phyloP scores from a whole-genome alignment of 371 early-diverging fungal genomes.

The Mucor saturninus region DNA sequence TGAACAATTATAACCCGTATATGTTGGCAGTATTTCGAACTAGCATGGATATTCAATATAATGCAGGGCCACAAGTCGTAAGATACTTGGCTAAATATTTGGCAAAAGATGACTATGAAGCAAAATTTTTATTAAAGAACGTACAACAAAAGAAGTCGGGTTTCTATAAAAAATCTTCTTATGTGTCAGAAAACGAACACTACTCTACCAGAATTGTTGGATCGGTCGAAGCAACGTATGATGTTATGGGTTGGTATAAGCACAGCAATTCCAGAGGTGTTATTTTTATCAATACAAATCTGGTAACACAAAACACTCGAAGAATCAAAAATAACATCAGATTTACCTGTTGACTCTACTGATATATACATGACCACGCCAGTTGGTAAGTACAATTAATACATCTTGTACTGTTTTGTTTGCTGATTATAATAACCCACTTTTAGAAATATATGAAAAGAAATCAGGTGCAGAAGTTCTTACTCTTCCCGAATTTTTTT shows the following conservation, averaged over 20 bases:
- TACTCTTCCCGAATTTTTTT: too few species aligned
- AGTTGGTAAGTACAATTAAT: not conserved
- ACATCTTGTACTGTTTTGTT: too few species aligned
- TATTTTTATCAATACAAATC: not conserved
- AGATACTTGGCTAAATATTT: constrained; percentile 16
- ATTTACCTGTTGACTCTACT: not conserved
- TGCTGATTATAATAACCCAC: too few species aligned
- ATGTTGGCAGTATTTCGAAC: constrained; percentile 3
- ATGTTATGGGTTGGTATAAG: constrained; percentile 1
- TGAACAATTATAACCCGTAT: constrained; percentile 16
- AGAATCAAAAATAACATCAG: not conserved
- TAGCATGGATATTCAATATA: constrained; percentile 18
- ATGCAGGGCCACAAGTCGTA: constrained; percentile 2
- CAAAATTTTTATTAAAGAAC: not conserved
- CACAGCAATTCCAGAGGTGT: not conserved
- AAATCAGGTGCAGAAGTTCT: too few species aligned
- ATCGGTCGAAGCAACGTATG: constrained; percentile 11
- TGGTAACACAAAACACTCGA: not conserved
- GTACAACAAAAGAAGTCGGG: not conserved
- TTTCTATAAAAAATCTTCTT: not conserved
- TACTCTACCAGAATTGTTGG: not conserved
- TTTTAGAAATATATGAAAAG: too few species aligned
- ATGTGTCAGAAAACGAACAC: not conserved
- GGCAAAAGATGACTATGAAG: constrained; percentile 9
- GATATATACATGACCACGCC: not conserved